Evolutionary conservation across 148 eudicot genomes (phyloP).

Genomic region (Fagopyrum tataricum): DNA sequence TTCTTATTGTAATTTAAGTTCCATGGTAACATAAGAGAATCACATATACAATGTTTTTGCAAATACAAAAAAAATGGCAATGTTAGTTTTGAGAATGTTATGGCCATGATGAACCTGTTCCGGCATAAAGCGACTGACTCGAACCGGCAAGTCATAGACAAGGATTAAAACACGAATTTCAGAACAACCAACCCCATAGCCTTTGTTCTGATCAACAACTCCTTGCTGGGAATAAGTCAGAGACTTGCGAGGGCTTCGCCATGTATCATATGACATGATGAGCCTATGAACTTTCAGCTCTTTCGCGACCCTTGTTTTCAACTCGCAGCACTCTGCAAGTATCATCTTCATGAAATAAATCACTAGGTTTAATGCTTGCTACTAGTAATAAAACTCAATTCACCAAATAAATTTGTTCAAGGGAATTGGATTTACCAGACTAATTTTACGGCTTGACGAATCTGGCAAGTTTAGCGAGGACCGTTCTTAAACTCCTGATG

Average conservation of each 20-base stretch:
- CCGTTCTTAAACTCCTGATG: conserved; percentile 75
- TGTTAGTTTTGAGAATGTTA: no score
- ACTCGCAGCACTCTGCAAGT: not conserved
- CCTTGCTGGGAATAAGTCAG: not conserved
- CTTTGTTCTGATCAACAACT: not conserved
- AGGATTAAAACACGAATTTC: not conserved
- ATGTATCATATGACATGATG: not conserved
- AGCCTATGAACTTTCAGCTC: not conserved
- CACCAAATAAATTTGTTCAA: not conserved
- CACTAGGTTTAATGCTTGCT: not conserved
- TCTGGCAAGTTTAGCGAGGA: conserved; percentile 59
- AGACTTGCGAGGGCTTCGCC: not conserved
- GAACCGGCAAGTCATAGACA: not conserved
- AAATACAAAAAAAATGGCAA: no score
- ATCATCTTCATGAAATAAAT: not conserved
- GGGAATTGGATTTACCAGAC: not conserved
- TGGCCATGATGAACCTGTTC: no score
- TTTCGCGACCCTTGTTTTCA: not conserved
- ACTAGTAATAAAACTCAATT: not conserved
- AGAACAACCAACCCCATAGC: not conserved
- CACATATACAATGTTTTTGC: not conserved
- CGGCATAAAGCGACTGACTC: no score
- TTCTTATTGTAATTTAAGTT: no score
- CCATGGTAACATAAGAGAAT: no score
- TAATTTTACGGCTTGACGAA: conserved; percentile 35